Conservation (phyloP, 129 eudicot genomes). For the Artemisia tridentata region DNA sequence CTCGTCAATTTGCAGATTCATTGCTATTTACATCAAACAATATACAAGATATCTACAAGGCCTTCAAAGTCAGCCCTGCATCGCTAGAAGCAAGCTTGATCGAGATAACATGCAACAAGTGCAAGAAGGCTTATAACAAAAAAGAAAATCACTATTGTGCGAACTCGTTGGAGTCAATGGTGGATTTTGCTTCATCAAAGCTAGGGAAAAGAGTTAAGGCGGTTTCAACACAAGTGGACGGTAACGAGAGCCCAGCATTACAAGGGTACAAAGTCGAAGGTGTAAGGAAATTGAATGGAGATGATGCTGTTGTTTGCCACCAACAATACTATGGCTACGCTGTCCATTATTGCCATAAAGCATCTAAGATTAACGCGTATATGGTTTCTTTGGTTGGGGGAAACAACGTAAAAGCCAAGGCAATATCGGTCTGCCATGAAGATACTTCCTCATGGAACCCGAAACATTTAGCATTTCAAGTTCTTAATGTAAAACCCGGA, state of each 20-base stretch:
- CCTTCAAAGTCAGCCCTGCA: constrained; percentile 12
- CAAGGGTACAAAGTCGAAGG: constrained; percentile 1
- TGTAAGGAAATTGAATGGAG: constrained; percentile 4
- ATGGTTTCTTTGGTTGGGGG: constrained; percentile 11
- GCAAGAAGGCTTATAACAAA: constrained; percentile 7
- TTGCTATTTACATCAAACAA: constrained; percentile 37
- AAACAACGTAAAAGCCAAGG: constrained; percentile 3
- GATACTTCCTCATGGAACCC: constrained; percentile 4
- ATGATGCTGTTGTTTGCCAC: constrained; percentile 13
- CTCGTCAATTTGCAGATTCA: constrained; percentile 28
- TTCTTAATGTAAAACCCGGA: not conserved
- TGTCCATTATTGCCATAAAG: constrained; percentile 2
- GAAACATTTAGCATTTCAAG: constrained; percentile 13
- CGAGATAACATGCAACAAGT: not conserved
- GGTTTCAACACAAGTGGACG: constrained; percentile 10
- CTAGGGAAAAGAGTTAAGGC: not conserved
- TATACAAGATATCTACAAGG: constrained; percentile 31
- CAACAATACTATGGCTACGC: not conserved
- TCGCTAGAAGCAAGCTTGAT: not conserved
- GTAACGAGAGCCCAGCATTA: not conserved
- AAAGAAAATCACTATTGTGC: not conserved
- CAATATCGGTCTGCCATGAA: constrained; percentile 2
- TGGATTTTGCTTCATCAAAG: constrained; percentile 8
- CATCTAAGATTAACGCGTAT: constrained; percentile 3
- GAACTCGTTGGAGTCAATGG: not conserved